A percentile compares a stretch with the other conserved stretches of the same genome.
Evolutionary conservation across 225 moss, liverwort and hornwort species (phyloP).

Genomic region (Ulota crispa): DNA sequence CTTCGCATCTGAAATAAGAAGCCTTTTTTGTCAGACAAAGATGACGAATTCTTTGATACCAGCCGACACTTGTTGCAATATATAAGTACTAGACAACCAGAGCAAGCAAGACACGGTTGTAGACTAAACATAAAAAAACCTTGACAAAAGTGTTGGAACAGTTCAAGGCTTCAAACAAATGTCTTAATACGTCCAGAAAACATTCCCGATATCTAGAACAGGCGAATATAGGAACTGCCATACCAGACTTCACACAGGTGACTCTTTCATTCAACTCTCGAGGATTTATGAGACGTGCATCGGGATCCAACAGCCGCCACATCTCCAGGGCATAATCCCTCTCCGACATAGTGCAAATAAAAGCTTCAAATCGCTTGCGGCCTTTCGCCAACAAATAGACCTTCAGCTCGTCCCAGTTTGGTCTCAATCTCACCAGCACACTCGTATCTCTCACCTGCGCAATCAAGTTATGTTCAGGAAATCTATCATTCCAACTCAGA

Average conservation of each 20-base stretch:
- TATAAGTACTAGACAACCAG: neutral
- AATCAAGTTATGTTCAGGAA: slow-evolving; percentile 21
- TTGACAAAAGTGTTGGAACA: neutral
- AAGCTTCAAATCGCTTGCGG: slow-evolving; percentile 97
- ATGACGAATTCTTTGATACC: slow-evolving; percentile 2
- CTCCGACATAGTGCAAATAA: slow-evolving; percentile 99
- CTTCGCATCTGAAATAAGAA: slow-evolving; percentile 63
- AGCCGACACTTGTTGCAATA: neutral
- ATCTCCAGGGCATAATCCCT: slow-evolving; percentile 99
- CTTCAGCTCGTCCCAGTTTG: slow-evolving; percentile 93
- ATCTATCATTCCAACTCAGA: neutral
- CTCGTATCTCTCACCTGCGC: slow-evolving; percentile 91
- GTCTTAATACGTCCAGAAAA: neutral
- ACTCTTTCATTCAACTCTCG: slow-evolving; percentile 97
- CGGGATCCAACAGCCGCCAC: slow-evolving; percentile 99
- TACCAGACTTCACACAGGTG: slow-evolving; percentile 95
- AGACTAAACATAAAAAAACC: neutral
- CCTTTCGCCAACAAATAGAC: slow-evolving; percentile 93
- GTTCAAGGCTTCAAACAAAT: slow-evolving; percentile 7
- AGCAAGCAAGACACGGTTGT: neutral
- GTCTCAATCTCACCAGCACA: slow-evolving; percentile 89
- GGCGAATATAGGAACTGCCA: neutral
- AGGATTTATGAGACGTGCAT: slow-evolving; percentile 81
- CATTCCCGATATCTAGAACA: slow-evolving; percentile 9
- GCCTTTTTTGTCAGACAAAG: slow-evolving; percentile 6